Evolutionary conservation across 495 filamentous ascomycete species (phyloP), one percentile per base, ranked within the genome.

Genomic region (Cercophora sp.): DNA sequence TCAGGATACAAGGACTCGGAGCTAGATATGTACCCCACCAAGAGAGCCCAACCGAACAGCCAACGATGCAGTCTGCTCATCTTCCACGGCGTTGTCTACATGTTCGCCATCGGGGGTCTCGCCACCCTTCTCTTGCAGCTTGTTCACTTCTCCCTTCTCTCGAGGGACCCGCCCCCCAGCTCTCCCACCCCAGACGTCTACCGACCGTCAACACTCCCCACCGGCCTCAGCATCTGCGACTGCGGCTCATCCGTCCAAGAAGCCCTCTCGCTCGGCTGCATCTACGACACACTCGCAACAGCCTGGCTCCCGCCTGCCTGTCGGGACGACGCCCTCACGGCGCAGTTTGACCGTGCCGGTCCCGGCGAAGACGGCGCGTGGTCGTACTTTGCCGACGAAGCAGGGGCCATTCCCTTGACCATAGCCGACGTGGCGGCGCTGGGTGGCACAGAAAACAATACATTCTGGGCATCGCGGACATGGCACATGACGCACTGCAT

Each of bases 401-500:
- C 51, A 13, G 52, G 45, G 2, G 25, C 0, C 0, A 26, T 40
- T 6, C 29, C 29, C 18, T 20, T 48, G 2, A 11, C 16, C 19
- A n/a, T 37, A 10, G 18, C 46, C 1, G 18, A 51, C 4, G 31
- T 55, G 5, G 52, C 18, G 11, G 5, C 26, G 9, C 39, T 37
- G 9, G 42, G 10, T 13, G 48, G 34, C 2, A 48, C 34, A 8
- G n/a, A n/a, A n/a, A 15, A 19, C 4, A 37, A 13, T 9, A 22
- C 25, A 5, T 59, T 59, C 18, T 59, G 35, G 37, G 52, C 52
- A 13, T 18, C 52, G 2, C 37, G 56, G 6, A 15, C 20, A 8
- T 59, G 48, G 39, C 56, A 59, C 18, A 13, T 59, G 1, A 46
- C 22, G 3, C 56, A 55, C 22, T 59, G 56, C 20, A 15, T 59